A percentile compares a stretch with the other conserved stretches of the same genome.
Evolutionary conservation across 192 early-diverging fungal genomes (phyloP).

Genomic region (Fimicolochytrium jonesii): DNA sequence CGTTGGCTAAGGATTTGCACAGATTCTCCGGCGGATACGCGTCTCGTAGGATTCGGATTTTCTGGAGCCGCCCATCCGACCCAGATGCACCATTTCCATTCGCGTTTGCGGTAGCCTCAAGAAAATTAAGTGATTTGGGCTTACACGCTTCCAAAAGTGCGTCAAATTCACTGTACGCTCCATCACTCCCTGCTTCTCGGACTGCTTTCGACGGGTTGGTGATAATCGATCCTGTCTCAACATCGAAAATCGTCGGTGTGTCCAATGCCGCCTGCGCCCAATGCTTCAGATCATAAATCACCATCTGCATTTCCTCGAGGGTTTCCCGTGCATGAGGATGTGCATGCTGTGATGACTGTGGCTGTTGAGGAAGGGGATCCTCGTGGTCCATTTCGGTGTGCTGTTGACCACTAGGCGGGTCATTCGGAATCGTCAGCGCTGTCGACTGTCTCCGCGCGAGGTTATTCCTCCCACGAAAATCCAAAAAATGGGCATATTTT

Average conservation of each 20-base stretch:
- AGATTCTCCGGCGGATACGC: conserved; percentile 27
- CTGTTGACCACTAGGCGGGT: too few species aligned
- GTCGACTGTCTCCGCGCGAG: too few species aligned
- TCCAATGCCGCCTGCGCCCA: conserved; percentile 23
- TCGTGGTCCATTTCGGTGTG: too few species aligned
- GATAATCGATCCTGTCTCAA: neutral
- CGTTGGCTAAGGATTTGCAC: conserved; percentile 4
- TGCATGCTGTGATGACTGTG: neutral
- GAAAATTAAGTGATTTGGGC: too few species aligned
- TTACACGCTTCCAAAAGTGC: too few species aligned
- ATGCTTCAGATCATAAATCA: conserved; percentile 10
- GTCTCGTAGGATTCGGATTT: conserved; percentile 40
- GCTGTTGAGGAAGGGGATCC: too few species aligned
- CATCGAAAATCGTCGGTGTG: conserved; percentile 11
- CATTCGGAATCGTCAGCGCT: too few species aligned
- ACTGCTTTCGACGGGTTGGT: neutral
- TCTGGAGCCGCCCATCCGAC: neutral
- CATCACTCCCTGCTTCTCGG: neutral
- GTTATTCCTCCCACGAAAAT: neutral
- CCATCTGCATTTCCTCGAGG: neutral
- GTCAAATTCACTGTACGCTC: too few species aligned
- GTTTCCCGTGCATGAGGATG: neutral
- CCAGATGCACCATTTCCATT: too few species aligned
- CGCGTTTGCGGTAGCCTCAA: too few species aligned
- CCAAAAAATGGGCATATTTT: neutral